Conservation (phyloP, 2,329 filamentous ascomycete species). For the Monosporascus sp. region DNA sequence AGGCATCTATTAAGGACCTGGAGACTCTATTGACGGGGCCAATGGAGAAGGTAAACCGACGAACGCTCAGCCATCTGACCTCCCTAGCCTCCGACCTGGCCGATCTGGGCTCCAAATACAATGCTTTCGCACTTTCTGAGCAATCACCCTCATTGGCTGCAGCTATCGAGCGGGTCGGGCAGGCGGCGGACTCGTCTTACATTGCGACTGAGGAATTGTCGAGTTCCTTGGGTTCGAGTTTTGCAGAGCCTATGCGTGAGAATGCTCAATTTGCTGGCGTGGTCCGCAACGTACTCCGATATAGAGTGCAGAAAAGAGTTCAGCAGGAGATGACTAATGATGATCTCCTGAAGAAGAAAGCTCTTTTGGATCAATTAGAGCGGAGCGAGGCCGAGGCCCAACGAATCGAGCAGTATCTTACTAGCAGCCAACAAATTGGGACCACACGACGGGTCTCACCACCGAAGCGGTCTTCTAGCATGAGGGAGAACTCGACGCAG, state of each 20-base stretch:
- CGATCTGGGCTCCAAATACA: constrained; percentile 92
- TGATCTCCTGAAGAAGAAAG: constrained; percentile 81
- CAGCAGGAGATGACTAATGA: constrained; percentile 97
- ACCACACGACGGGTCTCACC: constrained; percentile 34
- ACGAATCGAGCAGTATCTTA: constrained; percentile 89
- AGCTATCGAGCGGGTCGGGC: constrained; percentile 89
- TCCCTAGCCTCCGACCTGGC: constrained; percentile 81
- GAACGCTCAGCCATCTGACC: constrained; percentile 80
- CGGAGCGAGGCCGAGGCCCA: constrained; percentile 88
- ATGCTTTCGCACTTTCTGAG: constrained; percentile 93
- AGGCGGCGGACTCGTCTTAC: constrained; percentile 93
- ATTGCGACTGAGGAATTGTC: constrained; percentile 92
- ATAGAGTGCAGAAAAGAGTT: constrained; percentile 86
- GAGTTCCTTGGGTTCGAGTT: constrained; percentile 80
- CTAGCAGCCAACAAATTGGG: constrained; percentile 58
- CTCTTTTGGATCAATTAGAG: constrained; percentile 82
- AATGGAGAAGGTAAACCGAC: constrained; percentile 94
- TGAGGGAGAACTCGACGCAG: constrained; percentile 45
- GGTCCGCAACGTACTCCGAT: constrained; percentile 81
- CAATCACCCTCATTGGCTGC: constrained; percentile 81
- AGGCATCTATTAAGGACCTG: constrained; percentile 84
- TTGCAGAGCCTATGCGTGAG: constrained; percentile 96
- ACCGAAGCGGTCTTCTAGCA: constrained; percentile 62
- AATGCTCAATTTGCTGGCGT: constrained; percentile 96
- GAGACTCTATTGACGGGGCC: constrained; percentile 84